phyloP scores from a whole-genome alignment of 2,329 filamentous ascomycete genomes.

The Apiospora saccharicola region DNA sequence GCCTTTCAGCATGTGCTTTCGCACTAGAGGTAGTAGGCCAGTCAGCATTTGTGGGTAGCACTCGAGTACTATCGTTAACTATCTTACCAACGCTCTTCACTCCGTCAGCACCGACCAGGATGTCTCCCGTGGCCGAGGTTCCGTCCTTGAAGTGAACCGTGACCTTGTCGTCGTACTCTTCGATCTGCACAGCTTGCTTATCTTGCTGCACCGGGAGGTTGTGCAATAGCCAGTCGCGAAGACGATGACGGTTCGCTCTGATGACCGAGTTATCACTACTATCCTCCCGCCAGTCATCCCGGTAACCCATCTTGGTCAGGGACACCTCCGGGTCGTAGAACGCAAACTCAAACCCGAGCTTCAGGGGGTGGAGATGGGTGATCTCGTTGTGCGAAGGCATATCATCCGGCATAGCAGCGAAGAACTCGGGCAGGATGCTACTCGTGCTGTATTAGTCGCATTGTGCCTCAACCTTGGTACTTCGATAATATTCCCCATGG shows the following conservation, averaged over 20 bases:
- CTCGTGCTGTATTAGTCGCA: neutral
- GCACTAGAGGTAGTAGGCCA: slow-evolving; percentile 30
- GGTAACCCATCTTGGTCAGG: slow-evolving; percentile 26
- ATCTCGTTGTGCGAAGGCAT: slow-evolving; percentile 31
- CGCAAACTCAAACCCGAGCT: slow-evolving; percentile 29
- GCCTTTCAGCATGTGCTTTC: slow-evolving; percentile 40
- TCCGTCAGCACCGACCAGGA: slow-evolving; percentile 50
- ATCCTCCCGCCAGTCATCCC: slow-evolving; percentile 8
- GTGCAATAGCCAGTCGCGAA: neutral
- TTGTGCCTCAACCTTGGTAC: neutral
- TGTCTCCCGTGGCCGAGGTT: slow-evolving; percentile 45
- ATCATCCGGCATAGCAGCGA: slow-evolving; percentile 24
- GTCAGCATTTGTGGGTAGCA: neutral
- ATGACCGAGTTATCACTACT: neutral
- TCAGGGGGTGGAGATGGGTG: slow-evolving; percentile 31
- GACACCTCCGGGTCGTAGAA: slow-evolving; percentile 24
- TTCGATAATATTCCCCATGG: neutral
- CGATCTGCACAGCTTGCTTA: slow-evolving; percentile 3
- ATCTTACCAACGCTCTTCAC: slow-evolving; percentile 46
- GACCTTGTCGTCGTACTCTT: neutral
- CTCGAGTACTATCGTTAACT: neutral
- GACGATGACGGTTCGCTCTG: slow-evolving; percentile 2
- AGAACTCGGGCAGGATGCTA: slow-evolving; percentile 18
- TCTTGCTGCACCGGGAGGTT: neutral
- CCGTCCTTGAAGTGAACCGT: slow-evolving; percentile 3